A percentile compares a stretch with the other conserved stretches of the same genome.
These are phyloP conservation scores for Guadua angustifolia DNA, from an alignment of 176 grass and related monocot genomes.

Conservation along the genomic window DNA sequence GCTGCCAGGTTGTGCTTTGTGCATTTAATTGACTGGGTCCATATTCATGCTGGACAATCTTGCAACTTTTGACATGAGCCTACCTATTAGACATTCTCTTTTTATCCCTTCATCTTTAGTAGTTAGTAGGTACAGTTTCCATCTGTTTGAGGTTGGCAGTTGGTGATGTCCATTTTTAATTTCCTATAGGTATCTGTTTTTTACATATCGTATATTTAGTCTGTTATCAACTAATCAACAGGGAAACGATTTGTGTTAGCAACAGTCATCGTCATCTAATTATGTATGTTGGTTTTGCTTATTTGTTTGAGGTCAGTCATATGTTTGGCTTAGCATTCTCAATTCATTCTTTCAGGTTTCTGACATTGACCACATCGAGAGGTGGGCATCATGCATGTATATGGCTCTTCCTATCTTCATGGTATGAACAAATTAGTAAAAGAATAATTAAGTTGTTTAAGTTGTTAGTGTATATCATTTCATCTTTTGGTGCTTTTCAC, in stretches of 20 bases:
- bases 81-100: background rate
- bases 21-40: background rate
- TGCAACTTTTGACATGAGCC: background rate
- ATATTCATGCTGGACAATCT: background rate
- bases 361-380: conserved; percentile 86
- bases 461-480: conserved; percentile 27
- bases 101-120: background rate
- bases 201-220: background rate
- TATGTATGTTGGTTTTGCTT: conserved; percentile 8
- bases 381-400: conserved; percentile 94
- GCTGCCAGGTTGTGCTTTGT: no score
- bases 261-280: background rate
- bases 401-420: conserved; percentile 96
- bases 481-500: conserved; percentile 30
- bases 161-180: background rate
- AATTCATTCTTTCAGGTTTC: conserved; percentile 63
- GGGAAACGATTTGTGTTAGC: background rate
- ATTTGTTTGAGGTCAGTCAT: conserved; percentile 9
- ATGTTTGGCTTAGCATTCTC: conserved; percentile 27
- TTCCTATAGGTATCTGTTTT: background rate
- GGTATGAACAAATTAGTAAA: conserved; percentile 53
- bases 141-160: conserved; percentile 5
- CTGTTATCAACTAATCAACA: background rate
- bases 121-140: background rate
- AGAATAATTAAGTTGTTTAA: background rate